A percentile compares a stretch with the other conserved stretches of the same genome.
Conservation (phyloP, 2,329 filamentous ascomycete genomes). For the Exophiala calicioides region DNA sequence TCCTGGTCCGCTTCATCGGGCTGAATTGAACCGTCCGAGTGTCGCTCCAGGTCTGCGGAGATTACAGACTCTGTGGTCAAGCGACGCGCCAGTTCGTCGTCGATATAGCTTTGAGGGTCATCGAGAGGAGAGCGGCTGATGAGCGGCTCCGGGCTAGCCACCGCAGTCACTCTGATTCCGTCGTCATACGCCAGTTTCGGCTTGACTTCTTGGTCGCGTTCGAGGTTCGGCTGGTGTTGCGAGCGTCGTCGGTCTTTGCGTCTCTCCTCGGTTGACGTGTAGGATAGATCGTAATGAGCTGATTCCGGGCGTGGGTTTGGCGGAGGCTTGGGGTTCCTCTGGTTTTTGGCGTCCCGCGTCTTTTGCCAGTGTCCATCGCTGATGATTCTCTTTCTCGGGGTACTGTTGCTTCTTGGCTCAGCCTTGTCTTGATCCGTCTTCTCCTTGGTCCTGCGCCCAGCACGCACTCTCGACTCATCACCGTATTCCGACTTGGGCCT, state of each 20-base stretch:
- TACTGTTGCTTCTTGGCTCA: slow-evolving; percentile 51
- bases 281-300: slow-evolving; percentile 26
- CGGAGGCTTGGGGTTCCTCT: slow-evolving; percentile 3
- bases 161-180: slow-evolving; percentile 13
- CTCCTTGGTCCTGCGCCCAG: slow-evolving; percentile 20
- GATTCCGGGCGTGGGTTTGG: slow-evolving; percentile 24
- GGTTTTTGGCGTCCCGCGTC: slow-evolving; percentile 34
- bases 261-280: slow-evolving; percentile 28
- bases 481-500: slow-evolving; percentile 16
- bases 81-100: slow-evolving; percentile 14
- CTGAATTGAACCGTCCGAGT: slow-evolving; percentile 2
- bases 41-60: slow-evolving; percentile 10
- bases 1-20: slow-evolving; percentile 10
- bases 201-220: neutral
- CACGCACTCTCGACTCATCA: slow-evolving; percentile 13
- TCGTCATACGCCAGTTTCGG: slow-evolving; percentile 9
- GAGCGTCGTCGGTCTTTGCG: slow-evolving; percentile 26
- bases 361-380: slow-evolving; percentile 84
- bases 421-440: slow-evolving; percentile 24
- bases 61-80: slow-evolving; percentile 8
- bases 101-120: slow-evolving; percentile 13
- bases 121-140: neutral
- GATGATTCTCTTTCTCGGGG: slow-evolving; percentile 87
- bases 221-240: slow-evolving; percentile 3
- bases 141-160: too few relatives aligned